Evolutionary conservation across 2,329 filamentous ascomycete species (phyloP).

Genomic region (Cadophora luteo-olivacea): DNA sequence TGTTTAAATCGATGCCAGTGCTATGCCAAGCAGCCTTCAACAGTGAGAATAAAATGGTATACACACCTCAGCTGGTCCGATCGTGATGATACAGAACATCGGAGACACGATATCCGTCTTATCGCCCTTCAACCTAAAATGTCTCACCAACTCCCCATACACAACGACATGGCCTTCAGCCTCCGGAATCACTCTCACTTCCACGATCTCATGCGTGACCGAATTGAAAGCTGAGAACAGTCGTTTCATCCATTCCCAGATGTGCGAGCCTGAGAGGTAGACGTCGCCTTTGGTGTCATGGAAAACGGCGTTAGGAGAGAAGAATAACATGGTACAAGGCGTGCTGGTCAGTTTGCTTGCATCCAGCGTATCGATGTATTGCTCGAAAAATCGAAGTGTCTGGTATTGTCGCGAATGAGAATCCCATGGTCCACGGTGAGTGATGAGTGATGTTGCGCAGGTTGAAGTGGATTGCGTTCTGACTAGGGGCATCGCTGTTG

Average conservation of each 20-base stretch:
- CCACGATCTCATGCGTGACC: conserved; percentile 23
- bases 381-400: conserved; percentile 28
- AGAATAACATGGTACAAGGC: conserved; percentile 22
- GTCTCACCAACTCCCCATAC: conserved; percentile 28
- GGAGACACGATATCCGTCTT: conserved; percentile 26
- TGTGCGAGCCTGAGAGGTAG: conserved; percentile 23
- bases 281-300: conserved; percentile 31
- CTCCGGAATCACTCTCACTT: conserved; percentile 21
- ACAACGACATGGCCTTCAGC: conserved; percentile 22
- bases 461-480: not conserved
- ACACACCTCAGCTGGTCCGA: not conserved
- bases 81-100: conserved; percentile 18
- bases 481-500: not conserved
- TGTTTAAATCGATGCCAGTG: not conserved
- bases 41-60: not conserved
- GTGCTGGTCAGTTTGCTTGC: not conserved
- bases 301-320: conserved; percentile 22
- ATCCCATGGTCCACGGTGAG: conserved; percentile 78
- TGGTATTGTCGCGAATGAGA: conserved; percentile 91
- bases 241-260: conserved; percentile 24
- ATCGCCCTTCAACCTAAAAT: conserved; percentile 28
- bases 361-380: conserved; percentile 13
- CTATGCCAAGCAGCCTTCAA: too few species aligned
- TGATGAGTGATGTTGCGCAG: conserved; percentile 20
- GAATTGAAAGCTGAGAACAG: conserved; percentile 25